Evolutionary conservation across 495 filamentous ascomycete species (phyloP).

Genomic region (Hypoxylon rickii): DNA sequence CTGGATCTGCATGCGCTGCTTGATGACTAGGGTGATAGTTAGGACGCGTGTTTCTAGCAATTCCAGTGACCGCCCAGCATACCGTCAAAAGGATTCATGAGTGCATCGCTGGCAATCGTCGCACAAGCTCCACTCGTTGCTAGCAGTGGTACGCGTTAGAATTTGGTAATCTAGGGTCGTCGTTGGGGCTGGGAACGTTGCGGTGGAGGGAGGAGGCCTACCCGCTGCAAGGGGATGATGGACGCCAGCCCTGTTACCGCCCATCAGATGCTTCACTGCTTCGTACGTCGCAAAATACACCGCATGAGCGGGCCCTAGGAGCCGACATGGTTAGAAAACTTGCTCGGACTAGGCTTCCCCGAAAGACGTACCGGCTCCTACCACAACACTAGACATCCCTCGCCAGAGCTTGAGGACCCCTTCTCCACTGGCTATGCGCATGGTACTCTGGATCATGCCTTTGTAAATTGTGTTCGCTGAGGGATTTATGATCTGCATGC

Average conservation of each 20-base stretch:
- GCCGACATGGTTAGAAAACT: slow-evolving; percentile 7
- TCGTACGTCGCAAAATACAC: slow-evolving; percentile 99
- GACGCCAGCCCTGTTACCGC: slow-evolving; percentile 83
- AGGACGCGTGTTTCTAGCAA: slow-evolving; percentile 17
- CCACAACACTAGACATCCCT: slow-evolving; percentile 92
- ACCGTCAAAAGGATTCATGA: slow-evolving; percentile 99
- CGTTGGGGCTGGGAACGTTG: slow-evolving; percentile 8
- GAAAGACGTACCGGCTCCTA: slow-evolving; percentile 79
- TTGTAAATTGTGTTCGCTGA: slow-evolving; percentile 83
- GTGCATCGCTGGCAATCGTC: slow-evolving; percentile 93
- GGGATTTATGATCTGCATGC: slow-evolving; percentile 95
- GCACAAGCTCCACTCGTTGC: slow-evolving; percentile 91
- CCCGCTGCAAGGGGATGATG: slow-evolving; percentile 95
- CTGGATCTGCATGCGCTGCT: slow-evolving; percentile 98
- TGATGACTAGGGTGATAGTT: slow-evolving; percentile 72
- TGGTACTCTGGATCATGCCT: slow-evolving; percentile 88
- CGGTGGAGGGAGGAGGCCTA: no score
- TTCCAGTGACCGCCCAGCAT: slow-evolving; percentile 39
- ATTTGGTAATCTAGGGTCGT: not conserved
- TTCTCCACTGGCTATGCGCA: slow-evolving; percentile 87
- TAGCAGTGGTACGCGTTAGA: slow-evolving; percentile 42
- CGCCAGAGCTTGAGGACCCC: slow-evolving; percentile 92
- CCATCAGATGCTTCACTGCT: slow-evolving; percentile 91
- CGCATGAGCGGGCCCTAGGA: slow-evolving; percentile 87
- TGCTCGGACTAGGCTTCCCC: not conserved